These are phyloP conservation scores for Claviceps pusilla DNA, from an alignment of 2,329 filamentous ascomycete genomes.

Conservation along the genomic window DNA sequence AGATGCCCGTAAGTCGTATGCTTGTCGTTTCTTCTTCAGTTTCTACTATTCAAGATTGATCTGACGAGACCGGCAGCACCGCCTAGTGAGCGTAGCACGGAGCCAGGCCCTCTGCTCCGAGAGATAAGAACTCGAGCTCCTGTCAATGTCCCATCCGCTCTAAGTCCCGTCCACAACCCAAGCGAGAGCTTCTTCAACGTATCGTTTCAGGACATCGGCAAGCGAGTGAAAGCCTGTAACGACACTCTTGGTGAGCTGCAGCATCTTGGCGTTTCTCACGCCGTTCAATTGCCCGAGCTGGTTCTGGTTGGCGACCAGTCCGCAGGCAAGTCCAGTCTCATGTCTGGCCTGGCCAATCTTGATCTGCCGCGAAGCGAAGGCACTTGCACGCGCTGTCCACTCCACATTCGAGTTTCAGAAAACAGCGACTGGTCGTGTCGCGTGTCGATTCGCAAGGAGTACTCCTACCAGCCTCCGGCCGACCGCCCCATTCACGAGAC, in stretches of 20 bases:
- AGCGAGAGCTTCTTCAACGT: constrained; percentile 27
- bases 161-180: constrained; percentile 9
- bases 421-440: constrained; percentile 50
- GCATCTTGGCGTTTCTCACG: constrained; percentile 55
- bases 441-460: constrained; percentile 52
- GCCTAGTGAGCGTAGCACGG: constrained; percentile 20
- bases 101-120: constrained; percentile 23
- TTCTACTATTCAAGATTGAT: background rate
- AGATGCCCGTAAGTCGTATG: constrained; percentile 22
- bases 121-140: constrained; percentile 20
- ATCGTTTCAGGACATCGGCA: constrained; percentile 39
- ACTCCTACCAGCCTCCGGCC: constrained; percentile 33
- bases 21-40: background rate
- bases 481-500: constrained; percentile 26
- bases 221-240: constrained; percentile 49
- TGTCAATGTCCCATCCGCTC: constrained; percentile 2
- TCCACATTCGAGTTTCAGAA: constrained; percentile 58
- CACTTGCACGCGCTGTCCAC: constrained; percentile 66
- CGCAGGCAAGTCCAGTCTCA: constrained; percentile 61
- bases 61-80: constrained; percentile 16
- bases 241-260: constrained; percentile 54
- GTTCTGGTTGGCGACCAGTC: constrained; percentile 76
- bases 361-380: constrained; percentile 55
- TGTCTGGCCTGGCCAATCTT: constrained; percentile 53
- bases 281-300: constrained; percentile 59